Base-by-base conservation (phyloP, 1,284 basidiomycete species). In the Trametes pubescens region DNA sequence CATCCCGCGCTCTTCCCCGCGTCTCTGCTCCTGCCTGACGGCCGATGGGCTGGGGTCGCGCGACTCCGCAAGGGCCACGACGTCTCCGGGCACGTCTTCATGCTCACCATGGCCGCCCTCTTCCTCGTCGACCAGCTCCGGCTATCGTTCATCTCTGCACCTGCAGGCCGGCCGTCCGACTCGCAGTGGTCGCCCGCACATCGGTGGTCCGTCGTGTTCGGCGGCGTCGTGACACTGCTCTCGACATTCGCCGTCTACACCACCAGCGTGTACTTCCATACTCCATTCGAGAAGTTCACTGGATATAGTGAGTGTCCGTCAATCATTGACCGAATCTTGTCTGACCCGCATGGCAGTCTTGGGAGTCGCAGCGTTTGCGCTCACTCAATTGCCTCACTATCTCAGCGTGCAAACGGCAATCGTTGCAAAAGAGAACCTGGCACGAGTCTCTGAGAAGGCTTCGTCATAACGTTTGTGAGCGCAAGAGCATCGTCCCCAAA, bases 41-140 rank as follows among this genome's bases (percentile, higher is more conserved):
- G 62, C 2, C 77, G 76, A 22, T 89, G 86, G 84, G 72, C 72
- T 16, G 82, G 79, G 0, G 71, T 78, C 0, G 90, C 91, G 8
- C 78, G 85, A 46, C 76, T 94, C 69, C 86, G 86, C 72, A 89
- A 85, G 65, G 96, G 96, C 0, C 95, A 98, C 76, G 97, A 99
- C 73, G 88, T 99, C 14, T 96, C 94, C 0, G 96, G 96, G 2
- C 97, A 99, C 75, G 85, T 95, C 29, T 99, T 98, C 81, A 85
- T 99, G 66, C 85, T 99, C 69, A 92, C 92, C 1, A 86, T 98
- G 79, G 85, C 90, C n/a, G 80, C 86, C 9, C 81, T 98, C 21
- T 90, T 98, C 74, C 83, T 98, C 44, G 82, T 87, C 1, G 89
- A 95, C 72, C 93, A 96, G 75, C 75, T 97, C 18, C 72, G 80